Conservation (phyloP, 495 filamentous ascomycete species). For the Pyrenula massariospora region DNA sequence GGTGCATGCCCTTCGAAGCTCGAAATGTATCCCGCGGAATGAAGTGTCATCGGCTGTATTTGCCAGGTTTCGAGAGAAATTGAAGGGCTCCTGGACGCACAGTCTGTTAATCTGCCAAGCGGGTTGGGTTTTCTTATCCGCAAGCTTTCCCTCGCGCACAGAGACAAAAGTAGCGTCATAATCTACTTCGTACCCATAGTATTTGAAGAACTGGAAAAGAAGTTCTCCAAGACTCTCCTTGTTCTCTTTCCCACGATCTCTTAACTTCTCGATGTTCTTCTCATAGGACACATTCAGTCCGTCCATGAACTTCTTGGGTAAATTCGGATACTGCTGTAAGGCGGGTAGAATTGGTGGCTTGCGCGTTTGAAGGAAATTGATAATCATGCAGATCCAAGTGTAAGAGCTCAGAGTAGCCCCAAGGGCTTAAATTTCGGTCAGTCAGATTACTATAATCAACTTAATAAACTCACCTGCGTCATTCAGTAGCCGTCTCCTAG, state of each 20-base stretch:
- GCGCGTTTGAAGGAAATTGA: constrained; percentile 88
- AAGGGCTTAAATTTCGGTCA: constrained; percentile 44
- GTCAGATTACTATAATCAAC: neutral
- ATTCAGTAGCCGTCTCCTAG: constrained; percentile 80
- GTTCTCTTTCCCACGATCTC: constrained; percentile 66
- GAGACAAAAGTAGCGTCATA: constrained; percentile 79
- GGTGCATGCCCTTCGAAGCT: constrained; percentile 80
- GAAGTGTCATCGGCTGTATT: constrained; percentile 95
- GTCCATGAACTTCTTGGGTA: constrained; percentile 44
- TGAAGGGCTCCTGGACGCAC: constrained; percentile 96
- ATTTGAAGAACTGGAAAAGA: constrained; percentile 87
- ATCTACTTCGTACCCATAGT: constrained; percentile 86
- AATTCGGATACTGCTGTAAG: constrained; percentile 64
- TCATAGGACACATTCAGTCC: constrained; percentile 65
- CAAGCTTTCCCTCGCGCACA: constrained; percentile 67
- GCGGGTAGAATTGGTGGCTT: constrained; percentile 79
- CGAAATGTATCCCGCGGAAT: constrained; percentile 78
- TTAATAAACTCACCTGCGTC: constrained; percentile 65
- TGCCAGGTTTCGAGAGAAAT: constrained; percentile 80
- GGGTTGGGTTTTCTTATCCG: constrained; percentile 89
- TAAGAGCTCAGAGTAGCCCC: constrained; percentile 96
- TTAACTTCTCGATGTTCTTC: constrained; percentile 65
- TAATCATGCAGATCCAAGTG: constrained; percentile 99
- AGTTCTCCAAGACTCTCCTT: constrained; percentile 72
- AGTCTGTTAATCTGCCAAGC: constrained; percentile 64